Percentiles rank a stretch among this genome's conserved stretches.
Evolutionary conservation across 73 alveolate genomes (phyloP).

Genomic region (Paramecium pentaurelia): DNA sequence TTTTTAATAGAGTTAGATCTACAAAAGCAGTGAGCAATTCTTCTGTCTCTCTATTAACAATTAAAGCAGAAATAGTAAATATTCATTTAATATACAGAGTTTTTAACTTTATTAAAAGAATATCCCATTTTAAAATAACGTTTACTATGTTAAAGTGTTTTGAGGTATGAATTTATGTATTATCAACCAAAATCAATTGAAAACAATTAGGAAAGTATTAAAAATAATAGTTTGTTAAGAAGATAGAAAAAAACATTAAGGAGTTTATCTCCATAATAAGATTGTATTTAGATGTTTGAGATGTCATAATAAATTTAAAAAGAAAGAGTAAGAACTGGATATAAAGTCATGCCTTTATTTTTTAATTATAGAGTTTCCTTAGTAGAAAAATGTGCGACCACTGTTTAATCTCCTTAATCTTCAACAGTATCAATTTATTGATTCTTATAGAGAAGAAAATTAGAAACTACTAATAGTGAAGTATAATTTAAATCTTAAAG

Average conservation of each 20-base stretch:
- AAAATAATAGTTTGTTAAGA: background rate
- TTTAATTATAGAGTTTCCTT: background rate
- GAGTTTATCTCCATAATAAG: background rate
- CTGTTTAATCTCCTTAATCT: background rate
- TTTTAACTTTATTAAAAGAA: background rate
- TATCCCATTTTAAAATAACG: constrained; percentile 3
- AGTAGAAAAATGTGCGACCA: background rate
- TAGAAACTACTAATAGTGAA: background rate
- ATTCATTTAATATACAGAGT: background rate
- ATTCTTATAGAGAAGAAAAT: background rate
- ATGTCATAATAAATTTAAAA: background rate
- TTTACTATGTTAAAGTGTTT: background rate
- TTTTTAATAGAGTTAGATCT: background rate
- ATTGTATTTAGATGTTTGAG: background rate
- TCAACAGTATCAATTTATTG: background rate
- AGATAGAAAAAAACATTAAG: constrained; percentile 3
- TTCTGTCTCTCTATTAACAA: background rate
- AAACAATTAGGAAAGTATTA: background rate
- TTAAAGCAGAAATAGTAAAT: background rate
- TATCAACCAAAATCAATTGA: background rate
- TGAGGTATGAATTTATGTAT: background rate
- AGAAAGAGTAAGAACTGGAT: constrained; percentile 16
- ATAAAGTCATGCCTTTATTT: background rate
- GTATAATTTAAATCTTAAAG: background rate
- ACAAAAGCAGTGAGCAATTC: background rate